Evolutionary conservation across 2,329 filamentous ascomycete species (phyloP).

Genomic region (Alternaria gansuensis): DNA sequence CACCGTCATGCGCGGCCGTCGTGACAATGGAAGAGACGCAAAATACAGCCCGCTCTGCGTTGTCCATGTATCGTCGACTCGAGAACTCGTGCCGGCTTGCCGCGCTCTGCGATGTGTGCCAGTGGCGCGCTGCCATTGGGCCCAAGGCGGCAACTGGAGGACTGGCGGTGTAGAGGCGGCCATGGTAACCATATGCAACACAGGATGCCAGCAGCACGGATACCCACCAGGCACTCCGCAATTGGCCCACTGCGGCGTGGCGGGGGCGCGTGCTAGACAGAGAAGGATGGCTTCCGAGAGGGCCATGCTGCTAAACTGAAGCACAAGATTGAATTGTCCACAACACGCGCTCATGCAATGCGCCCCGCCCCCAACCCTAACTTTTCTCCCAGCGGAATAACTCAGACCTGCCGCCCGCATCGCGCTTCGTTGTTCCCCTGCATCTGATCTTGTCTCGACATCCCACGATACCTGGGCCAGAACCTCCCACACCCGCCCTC

Average conservation of each 20-base stretch:
- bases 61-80: slow-evolving; percentile 32
- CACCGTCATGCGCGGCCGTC: slow-evolving; percentile 10
- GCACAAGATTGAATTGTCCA: slow-evolving; percentile 23
- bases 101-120: slow-evolving; percentile 32
- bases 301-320: slow-evolving; percentile 18
- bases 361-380: slow-evolving; percentile 34
- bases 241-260: slow-evolving; percentile 29
- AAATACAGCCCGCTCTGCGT: slow-evolving; percentile 36
- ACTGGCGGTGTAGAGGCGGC: slow-evolving; percentile 41
- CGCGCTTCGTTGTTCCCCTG: slow-evolving; percentile 32
- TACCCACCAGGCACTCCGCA: slow-evolving; percentile 20
- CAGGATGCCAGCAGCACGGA: slow-evolving; percentile 20
- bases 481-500: slow-evolving; percentile 15
- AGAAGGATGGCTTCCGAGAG: slow-evolving; percentile 28
- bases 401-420: slow-evolving; percentile 27
- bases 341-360: slow-evolving; percentile 30
- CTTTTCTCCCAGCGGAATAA: slow-evolving; percentile 32
- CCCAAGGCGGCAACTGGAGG: slow-evolving; percentile 22
- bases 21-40: slow-evolving; percentile 19
- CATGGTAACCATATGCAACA: slow-evolving; percentile 15
- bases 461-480: slow-evolving; percentile 20
- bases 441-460: slow-evolving; percentile 31
- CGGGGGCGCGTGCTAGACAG: slow-evolving; percentile 32
- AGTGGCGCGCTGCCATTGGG: slow-evolving; percentile 18
- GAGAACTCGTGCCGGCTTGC: slow-evolving; percentile 29